Evolutionary conservation across 352 stramenopile genomes (phyloP).

Genomic region (Phytophthora foliorum): DNA sequence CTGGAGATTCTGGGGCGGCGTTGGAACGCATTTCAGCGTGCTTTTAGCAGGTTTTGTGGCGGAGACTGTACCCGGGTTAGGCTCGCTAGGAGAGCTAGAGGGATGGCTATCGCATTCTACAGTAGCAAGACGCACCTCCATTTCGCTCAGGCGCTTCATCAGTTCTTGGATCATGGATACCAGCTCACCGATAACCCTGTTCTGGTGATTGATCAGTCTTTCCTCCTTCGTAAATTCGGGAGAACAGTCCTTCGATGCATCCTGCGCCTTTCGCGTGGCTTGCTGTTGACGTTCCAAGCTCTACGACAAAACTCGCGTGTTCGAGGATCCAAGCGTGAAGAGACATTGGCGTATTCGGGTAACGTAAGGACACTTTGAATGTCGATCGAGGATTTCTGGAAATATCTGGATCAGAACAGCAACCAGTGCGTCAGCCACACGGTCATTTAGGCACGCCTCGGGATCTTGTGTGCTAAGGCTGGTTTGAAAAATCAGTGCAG

Average conservation of each 20-base stretch:
- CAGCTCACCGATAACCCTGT: conserved; percentile 7
- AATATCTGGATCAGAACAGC: no score
- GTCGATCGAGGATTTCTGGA: conserved; percentile 10
- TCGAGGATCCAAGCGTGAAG: conserved; percentile 2
- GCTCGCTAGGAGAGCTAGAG: no score
- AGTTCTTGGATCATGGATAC: conserved; percentile 15
- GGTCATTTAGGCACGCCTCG: no score
- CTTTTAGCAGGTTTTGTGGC: background rate
- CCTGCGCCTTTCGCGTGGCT: background rate
- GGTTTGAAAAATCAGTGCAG: no score
- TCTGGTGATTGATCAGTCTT: conserved; percentile 13
- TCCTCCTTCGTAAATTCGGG: background rate
- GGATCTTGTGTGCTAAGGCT: no score
- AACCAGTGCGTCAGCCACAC: no score
- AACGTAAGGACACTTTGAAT: conserved; percentile 17
- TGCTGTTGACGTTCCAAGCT: background rate
- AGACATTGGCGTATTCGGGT: conserved; percentile 3
- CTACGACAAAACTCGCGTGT: conserved; percentile 6
- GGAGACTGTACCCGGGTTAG: background rate
- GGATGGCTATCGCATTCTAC: background rate
- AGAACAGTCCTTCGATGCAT: background rate
- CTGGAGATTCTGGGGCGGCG: background rate
- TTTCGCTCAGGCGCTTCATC: background rate
- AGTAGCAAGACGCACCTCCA: conserved; percentile 8
- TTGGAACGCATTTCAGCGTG: background rate